A percentile compares a stretch with the other conserved stretches of the same genome.
phyloP scores from a whole-genome alignment of 2,329 filamentous ascomycete species.

The Furcasterigmium sp. region DNA sequence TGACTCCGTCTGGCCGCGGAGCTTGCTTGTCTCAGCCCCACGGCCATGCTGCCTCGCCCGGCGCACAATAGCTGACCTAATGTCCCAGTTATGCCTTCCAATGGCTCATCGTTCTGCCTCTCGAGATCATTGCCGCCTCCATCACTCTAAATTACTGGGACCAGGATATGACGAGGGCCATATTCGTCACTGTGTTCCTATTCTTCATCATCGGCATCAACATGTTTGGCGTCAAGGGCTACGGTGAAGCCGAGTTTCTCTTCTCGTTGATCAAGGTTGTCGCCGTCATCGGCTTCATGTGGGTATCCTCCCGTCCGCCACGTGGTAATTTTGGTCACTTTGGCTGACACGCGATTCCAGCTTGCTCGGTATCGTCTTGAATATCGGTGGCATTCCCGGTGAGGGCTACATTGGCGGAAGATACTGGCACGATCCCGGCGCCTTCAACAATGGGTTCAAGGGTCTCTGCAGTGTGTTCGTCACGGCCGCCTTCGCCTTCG shows the following conservation, averaged over 20 bases:
- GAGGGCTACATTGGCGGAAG: conserved; percentile 74
- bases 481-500: conserved; percentile 70
- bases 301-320: conserved; percentile 24
- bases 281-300: conserved; percentile 86
- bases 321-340: background rate
- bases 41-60: too few species aligned
- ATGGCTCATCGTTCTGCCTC: conserved; percentile 77
- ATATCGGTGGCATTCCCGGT: conserved; percentile 71
- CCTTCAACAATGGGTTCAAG: conserved; percentile 79
- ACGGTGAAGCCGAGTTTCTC: conserved; percentile 84
- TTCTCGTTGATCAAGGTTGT: conserved; percentile 83
- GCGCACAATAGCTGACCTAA: conserved; percentile 6
- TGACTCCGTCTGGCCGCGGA: too few species aligned
- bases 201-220: conserved; percentile 74
- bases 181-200: conserved; percentile 82
- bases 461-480: conserved; percentile 76
- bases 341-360: conserved; percentile 33
- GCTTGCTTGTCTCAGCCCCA: background rate
- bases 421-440: conserved; percentile 76
- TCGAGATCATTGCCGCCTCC: conserved; percentile 83
- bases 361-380: conserved; percentile 79
- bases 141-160: conserved; percentile 83
- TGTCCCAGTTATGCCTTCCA: conserved; percentile 68
- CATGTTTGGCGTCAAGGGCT: conserved; percentile 80
- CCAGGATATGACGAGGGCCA: conserved; percentile 55